Percentiles rank a stretch among this genome's conserved stretches.
phyloP scores from a whole-genome alignment of 495 filamentous ascomycete species.

The Neurospora sp. region DNA sequence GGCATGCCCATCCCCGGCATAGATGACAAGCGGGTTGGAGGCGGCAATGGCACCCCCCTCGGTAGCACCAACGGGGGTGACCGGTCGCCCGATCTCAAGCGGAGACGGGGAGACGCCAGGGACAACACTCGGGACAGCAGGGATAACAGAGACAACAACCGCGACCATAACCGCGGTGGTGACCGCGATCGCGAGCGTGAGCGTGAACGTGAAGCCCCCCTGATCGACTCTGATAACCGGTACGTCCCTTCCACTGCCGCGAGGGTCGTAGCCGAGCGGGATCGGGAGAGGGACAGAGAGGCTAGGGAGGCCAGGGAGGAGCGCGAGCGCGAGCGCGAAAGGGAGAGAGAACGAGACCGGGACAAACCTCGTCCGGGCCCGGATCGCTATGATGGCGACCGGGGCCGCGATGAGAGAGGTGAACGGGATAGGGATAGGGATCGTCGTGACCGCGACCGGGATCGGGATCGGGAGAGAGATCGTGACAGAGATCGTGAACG shows the following conservation, averaged over 20 bases:
- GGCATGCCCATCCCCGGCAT: slow-evolving; percentile 38
- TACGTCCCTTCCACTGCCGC: slow-evolving; percentile 1
- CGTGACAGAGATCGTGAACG: slow-evolving; percentile 17
- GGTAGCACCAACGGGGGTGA: slow-evolving; percentile 18
- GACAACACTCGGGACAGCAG: slow-evolving; percentile 7
- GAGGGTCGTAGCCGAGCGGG: slow-evolving; percentile 22
- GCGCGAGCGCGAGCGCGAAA: slow-evolving; percentile 20
- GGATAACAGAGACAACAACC: neutral
- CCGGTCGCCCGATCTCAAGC: slow-evolving; percentile 37
- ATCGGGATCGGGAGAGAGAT: neutral
- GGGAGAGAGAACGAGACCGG: slow-evolving; percentile 29
- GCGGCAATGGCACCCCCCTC: neutral
- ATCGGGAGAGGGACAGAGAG: slow-evolving; percentile 24
- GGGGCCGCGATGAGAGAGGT: slow-evolving; percentile 10
- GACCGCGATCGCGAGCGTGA: slow-evolving; percentile 15
- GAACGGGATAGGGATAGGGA: slow-evolving; percentile 15
- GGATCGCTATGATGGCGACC: slow-evolving; percentile 10
- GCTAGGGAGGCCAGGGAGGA: neutral
- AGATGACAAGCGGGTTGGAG: slow-evolving; percentile 26
- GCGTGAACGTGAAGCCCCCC: slow-evolving; percentile 15
- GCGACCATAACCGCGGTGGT: neutral
- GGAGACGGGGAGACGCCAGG: slow-evolving; percentile 25
- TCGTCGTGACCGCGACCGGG: slow-evolving; percentile 10
- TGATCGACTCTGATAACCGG: slow-evolving; percentile 3
- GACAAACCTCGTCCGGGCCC: slow-evolving; percentile 8